Evolutionary conservation across 164 flowering plant genomes (phyloP).

Genomic region (Amborella trichopoda): DNA sequence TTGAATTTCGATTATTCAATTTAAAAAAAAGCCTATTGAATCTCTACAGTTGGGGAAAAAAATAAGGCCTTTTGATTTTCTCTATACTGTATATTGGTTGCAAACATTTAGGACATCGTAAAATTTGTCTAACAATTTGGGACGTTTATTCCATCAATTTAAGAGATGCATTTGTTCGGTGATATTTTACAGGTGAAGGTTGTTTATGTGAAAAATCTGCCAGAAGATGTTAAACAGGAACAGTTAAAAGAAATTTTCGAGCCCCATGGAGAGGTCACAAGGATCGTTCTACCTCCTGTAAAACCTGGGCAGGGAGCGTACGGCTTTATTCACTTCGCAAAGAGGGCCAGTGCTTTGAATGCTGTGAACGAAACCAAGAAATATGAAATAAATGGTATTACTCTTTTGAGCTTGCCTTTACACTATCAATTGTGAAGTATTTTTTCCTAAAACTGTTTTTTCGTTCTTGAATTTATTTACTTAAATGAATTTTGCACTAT

Average conservation of each 20-base stretch:
- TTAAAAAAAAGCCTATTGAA: too few relatives aligned
- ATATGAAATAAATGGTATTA: conserved; percentile 82
- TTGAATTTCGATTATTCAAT: too few relatives aligned
- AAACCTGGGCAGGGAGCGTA: conserved; percentile 72
- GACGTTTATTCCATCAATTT: too few relatives aligned
- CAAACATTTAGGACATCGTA: too few relatives aligned
- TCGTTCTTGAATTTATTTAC: not conserved
- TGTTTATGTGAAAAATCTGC: conserved; percentile 92
- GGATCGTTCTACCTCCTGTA: conserved; percentile 86
- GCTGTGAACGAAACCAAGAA: conserved; percentile 90
- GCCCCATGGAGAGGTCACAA: conserved; percentile 88
- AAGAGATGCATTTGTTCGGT: too few relatives aligned
- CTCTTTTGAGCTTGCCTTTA: not conserved
- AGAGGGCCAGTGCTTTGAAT: conserved; percentile 83
- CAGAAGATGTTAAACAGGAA: conserved; percentile 62
- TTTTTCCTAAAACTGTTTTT: not conserved
- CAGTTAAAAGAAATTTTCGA: conserved; percentile 82
- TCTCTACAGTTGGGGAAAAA: too few relatives aligned
- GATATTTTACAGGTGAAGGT: conserved; percentile 88
- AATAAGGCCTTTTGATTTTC: too few relatives aligned
- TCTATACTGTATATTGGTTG: too few relatives aligned
- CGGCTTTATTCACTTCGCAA: conserved; percentile 86
- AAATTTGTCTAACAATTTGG: too few relatives aligned
- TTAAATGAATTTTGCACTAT: not conserved
- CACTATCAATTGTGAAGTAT: not conserved